phyloP scores from a whole-genome alignment of 495 filamentous ascomycete genomes.

The Neurospora intermedia region DNA sequence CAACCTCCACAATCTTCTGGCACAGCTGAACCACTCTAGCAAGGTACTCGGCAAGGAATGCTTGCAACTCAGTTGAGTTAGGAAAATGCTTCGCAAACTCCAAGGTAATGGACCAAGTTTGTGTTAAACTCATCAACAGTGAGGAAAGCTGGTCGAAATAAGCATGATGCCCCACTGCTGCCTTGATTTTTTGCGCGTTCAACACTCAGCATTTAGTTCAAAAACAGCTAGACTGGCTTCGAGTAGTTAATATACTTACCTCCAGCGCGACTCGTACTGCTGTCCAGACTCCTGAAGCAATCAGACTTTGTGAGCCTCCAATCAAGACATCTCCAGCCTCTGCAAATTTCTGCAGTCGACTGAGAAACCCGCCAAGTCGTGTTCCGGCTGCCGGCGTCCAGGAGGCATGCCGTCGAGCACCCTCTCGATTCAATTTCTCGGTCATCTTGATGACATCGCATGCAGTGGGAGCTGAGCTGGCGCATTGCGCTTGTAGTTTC shows the following conservation, averaged over 20 bases:
- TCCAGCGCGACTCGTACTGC: neutral
- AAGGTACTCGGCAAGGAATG: slow-evolving; percentile 1
- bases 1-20: neutral
- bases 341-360: neutral
- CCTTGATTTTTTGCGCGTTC: neutral
- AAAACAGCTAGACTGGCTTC: neutral
- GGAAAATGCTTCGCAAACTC: slow-evolving; percentile 3
- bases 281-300: neutral
- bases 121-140: neutral
- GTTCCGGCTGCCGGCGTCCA: neutral
- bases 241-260: neutral
- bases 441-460: neutral
- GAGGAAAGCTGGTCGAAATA: slow-evolving; percentile 1
- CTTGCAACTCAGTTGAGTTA: neutral
- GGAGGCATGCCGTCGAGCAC: neutral
- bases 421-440: neutral
- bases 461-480: neutral
- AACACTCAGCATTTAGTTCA: neutral
- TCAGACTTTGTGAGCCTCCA: neutral
- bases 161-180: neutral
- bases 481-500: neutral
- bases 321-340: neutral
- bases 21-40: neutral
- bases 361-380: neutral
- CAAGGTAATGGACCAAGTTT: neutral